Base-by-base conservation (phyloP, 2,329 filamentous ascomycete species). In the Apiospora saccharicola region DNA sequence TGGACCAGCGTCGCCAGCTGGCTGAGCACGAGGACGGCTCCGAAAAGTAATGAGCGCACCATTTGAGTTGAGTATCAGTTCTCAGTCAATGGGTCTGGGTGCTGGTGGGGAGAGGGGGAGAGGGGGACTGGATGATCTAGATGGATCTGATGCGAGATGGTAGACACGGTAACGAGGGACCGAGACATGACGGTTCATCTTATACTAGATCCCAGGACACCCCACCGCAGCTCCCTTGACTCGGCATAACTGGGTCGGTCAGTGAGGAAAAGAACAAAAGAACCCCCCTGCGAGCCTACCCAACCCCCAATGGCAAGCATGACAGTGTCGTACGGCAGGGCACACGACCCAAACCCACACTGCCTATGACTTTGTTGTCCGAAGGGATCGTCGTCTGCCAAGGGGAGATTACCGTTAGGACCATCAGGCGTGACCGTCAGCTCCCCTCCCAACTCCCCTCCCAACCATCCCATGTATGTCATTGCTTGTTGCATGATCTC, bases 341-440 rank as follows among this genome's bases (percentile, higher is more conserved):
- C 57, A 64, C 57, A n/a, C 57, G 57, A 64, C 57, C 53, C 22
- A 34, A 8, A 13, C 12, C 26, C 4, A 57, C 16, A 61, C 19
- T 61, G 57, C 30, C 30, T 30, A 16, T 30, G 22, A 8, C 7
- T 19, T 34, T n/a, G 30, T n/a, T n/a, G 24, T 30, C 19, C 30
- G 19, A 13, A n/a, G 19, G 57, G 57, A 64, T 64, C 57, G 57
- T 64, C 57, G 34, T 4, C 30, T 37, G 57, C 57, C 57, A 64
- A 64, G 57, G 57, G 16, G 53, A 41, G 37, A 41, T 10, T 41
- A 41, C 10, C 37, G 37, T 41, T 10, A 41, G 37, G 53, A 6
- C 44, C 57, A 19, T 64, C 30, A 64, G 57, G 57, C 57, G 57
- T 22, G 8, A 10, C 57, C 8, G 57, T 64, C 57, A 64, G 57